Evolutionary conservation across 2,329 filamentous ascomycete genomes (phyloP), one percentile per base, ranked within the genome.

Genomic region (Tothia fuscella): DNA sequence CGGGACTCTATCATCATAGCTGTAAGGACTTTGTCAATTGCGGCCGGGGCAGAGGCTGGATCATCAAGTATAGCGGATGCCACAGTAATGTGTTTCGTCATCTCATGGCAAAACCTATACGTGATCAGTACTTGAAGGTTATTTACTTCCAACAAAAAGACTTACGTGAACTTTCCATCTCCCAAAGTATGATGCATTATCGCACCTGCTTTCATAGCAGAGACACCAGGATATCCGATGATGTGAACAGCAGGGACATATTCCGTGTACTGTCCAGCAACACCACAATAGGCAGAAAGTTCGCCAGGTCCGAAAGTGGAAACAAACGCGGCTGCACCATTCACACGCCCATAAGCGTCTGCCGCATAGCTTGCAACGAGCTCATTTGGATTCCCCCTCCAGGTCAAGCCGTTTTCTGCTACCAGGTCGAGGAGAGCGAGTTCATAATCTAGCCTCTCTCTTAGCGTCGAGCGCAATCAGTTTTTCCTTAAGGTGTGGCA

Each of bases 101-200:
- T 56, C n/a, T 49, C 41, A 30, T 50, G 42, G 36, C 49, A 55
- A 45, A 51, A 48, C n/a, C 44, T 44, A 12, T 10, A 12, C n/a
- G 20, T 26, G 35, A 16, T 25, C n/a, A 17, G 14, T 17, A 16
- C n/a, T 13, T 6, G 16, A 16, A n/a, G 30, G 10, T 12, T 19
- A n/a, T n/a, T n/a, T 31, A 9, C 6, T 7, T 10, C 7, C 16
- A 12, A 12, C 10, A 24, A 6, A 20, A 24, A 13, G 5, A 41
- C 32, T 17, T 25, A 46, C 47, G 44, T 45, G 28, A 49, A 56
- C 26, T 49, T 48, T n/a, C 51, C 50, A 31, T 50, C 45, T 12
- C 53, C 51, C 14, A 55, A 38, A 9, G 48, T 50, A 41, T 56
- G 53, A 42, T 58, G 55, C 45, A 53, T 47, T 14, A 55, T 51